A percentile compares a stretch with the other conserved stretches of the same genome.
These are phyloP conservation scores for Hemerocallis citrina DNA, from an alignment of 106 monocot genomes.

Conservation along the genomic window DNA sequence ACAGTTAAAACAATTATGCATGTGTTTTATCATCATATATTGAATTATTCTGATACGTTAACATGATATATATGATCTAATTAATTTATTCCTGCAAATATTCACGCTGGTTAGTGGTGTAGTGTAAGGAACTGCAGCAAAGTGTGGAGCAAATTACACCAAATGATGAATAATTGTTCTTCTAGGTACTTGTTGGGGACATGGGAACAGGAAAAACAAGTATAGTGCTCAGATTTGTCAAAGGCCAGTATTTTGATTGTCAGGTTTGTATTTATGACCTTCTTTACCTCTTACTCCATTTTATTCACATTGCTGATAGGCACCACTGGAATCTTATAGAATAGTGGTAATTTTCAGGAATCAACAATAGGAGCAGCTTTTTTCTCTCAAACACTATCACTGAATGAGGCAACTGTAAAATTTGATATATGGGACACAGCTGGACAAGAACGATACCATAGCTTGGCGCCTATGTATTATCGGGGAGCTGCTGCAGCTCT, in stretches of 20 bases:
- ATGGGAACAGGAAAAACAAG: constrained; percentile 65
- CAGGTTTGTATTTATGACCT: constrained; percentile 24
- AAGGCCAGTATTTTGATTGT: constrained; percentile 52
- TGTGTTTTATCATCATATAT: too few relatives aligned
- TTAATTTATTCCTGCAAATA: too few relatives aligned
- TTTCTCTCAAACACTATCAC: constrained; percentile 44
- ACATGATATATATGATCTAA: too few relatives aligned
- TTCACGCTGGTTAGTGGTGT: too few relatives aligned
- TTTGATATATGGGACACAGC: constrained; percentile 80
- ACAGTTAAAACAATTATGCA: too few relatives aligned
- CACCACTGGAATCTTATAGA: neutral
- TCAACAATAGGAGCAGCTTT: constrained; percentile 70
- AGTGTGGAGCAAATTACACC: neutral
- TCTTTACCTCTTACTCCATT: neutral
- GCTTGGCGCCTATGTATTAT: constrained; percentile 71
- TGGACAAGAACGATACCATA: constrained; percentile 71
- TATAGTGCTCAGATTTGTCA: constrained; percentile 46
- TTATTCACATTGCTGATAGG: neutral
- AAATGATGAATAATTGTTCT: neutral
- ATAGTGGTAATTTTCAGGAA: constrained; percentile 21
- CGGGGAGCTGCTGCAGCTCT: constrained; percentile 60
- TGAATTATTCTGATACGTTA: too few relatives aligned
- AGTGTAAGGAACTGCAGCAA: too few relatives aligned
- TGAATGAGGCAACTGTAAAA: constrained; percentile 50
- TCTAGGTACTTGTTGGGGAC: constrained; percentile 53